Conservation (phyloP, 805 yeast genomes). For the Wickerhamomyces bisporus region DNA sequence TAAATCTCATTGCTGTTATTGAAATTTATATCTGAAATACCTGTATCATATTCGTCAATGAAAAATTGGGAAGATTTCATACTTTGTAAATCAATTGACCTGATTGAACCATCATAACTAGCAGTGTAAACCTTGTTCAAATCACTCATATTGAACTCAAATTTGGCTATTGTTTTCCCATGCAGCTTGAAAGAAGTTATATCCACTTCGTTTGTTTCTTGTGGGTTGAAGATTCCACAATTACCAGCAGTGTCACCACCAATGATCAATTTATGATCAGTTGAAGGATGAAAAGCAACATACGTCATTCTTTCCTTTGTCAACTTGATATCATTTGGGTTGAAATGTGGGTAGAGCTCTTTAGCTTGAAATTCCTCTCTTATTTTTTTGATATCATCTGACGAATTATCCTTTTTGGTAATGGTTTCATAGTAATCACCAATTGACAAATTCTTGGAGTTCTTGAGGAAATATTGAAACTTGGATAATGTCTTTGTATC, state of each 20-base stretch:
- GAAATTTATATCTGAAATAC: slow-evolving; percentile 70
- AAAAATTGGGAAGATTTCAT: slow-evolving; percentile 57
- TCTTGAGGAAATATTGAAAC: slow-evolving; percentile 25
- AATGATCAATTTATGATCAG: slow-evolving; percentile 53
- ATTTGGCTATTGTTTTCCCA: slow-evolving; percentile 63
- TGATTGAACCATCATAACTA: slow-evolving; percentile 85
- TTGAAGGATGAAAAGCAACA: slow-evolving; percentile 71
- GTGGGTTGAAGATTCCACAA: slow-evolving; percentile 83
- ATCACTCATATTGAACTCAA: slow-evolving; percentile 46
- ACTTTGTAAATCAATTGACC: slow-evolving; percentile 62
- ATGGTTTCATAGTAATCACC: slow-evolving; percentile 67
- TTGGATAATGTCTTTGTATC: slow-evolving; percentile 28
- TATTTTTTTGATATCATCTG: slow-evolving; percentile 38
- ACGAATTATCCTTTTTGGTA: slow-evolving; percentile 29
- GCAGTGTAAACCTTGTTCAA: slow-evolving; percentile 58
- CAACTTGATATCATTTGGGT: slow-evolving; percentile 67
- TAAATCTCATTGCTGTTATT: slow-evolving; percentile 55
- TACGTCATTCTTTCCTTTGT: slow-evolving; percentile 67
- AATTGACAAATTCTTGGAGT: slow-evolving; percentile 40
- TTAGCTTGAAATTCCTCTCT: slow-evolving; percentile 52
- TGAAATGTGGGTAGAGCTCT: slow-evolving; percentile 48
- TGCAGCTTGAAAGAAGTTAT: slow-evolving; percentile 69
- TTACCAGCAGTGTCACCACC: slow-evolving; percentile 92
- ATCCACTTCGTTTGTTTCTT: slow-evolving; percentile 36
- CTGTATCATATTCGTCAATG: slow-evolving; percentile 51